phyloP scores from a whole-genome alignment of 2,329 filamentous ascomycete genomes.

The Macrophomina pseudophaseolina region DNA sequence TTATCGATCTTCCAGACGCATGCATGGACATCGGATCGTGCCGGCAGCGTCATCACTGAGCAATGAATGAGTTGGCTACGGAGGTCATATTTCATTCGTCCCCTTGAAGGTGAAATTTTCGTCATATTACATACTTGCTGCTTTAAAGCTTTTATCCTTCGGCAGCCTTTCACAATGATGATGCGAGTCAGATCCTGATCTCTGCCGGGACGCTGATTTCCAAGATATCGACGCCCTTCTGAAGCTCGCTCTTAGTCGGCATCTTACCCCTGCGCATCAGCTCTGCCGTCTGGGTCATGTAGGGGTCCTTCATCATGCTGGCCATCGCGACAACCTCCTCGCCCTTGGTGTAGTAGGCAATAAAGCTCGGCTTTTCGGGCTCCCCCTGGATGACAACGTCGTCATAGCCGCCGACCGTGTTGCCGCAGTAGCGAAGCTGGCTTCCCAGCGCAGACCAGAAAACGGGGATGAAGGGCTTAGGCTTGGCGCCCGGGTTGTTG shows the following conservation, averaged over 20 bases:
- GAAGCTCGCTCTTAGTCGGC: conserved; percentile 78
- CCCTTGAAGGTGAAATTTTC: neutral
- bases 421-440: conserved; percentile 92
- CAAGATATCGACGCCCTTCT: conserved; percentile 61
- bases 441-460: conserved; percentile 95
- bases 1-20: neutral
- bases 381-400: conserved; percentile 81
- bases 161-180: neutral
- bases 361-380: conserved; percentile 74
- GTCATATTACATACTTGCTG: conserved; percentile 18
- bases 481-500: conserved; percentile 63
- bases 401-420: conserved; percentile 82
- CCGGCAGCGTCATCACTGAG: neutral
- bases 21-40: conserved; percentile 1
- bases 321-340: conserved; percentile 89
- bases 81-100: conserved; percentile 8
- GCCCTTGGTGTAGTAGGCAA: conserved; percentile 85
- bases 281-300: conserved; percentile 81
- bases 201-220: conserved; percentile 51
- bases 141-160: neutral
- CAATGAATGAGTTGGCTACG: neutral
- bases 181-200: conserved; percentile 48
- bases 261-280: conserved; percentile 84
- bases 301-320: conserved; percentile 87
- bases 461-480: conserved; percentile 82